Evolutionary conservation across 2,329 filamentous ascomycete genomes (phyloP), one percentile per base, ranked within the genome.

Genomic region (Cyphellophora europaea): DNA sequence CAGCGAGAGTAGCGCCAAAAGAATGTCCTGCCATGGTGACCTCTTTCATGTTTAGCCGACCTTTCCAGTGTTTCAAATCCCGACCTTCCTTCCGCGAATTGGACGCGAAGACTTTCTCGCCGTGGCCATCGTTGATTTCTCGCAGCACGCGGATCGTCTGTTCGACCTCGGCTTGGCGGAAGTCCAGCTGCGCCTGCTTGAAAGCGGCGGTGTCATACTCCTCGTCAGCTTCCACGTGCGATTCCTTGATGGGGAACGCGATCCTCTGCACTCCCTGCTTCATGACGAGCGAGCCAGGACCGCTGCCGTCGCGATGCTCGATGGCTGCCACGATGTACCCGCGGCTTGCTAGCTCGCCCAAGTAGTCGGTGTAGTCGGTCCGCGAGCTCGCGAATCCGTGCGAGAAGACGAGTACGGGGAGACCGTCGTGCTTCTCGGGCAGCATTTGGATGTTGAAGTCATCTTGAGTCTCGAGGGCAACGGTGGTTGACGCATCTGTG

Each of bases 11-110:
- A 2, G 76, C 77, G 32, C 78, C 78, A 55, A 77, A 80, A 0
- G 74, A 79, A 51, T 82, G 77, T 0, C 77, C 77, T 3, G 62
- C 71, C 6, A 81, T 62, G 30, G 73, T 65, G 45, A 78, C 64
- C 21, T 68, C 63, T 18, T 66, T 56, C 30, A 69, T 59, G 50
- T 78, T 66, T 5, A 82, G 63, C 6, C 74, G 65, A 36, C 58
- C 56, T 21, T 60, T 52, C 66, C 76, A 82, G 11, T 57, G 55
- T 3, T 58, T 47, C 2, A 77, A 62, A 42, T 57, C 56, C 14
- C 47, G 48, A 29, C 65, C 72, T 51, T 71, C 72, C 21, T 42
- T 49, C 43, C 64, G 66, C 6, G 63, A 55, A 56, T 71, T 79
- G 5, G 23, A 13, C 10, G 25, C 19, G 19, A 40, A 42, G 19